Percentiles rank a stretch among this genome's conserved stretches.
Evolutionary conservation across 2,329 filamentous ascomycete species (phyloP).

Genomic region (Daldinia eschscholtzii): DNA sequence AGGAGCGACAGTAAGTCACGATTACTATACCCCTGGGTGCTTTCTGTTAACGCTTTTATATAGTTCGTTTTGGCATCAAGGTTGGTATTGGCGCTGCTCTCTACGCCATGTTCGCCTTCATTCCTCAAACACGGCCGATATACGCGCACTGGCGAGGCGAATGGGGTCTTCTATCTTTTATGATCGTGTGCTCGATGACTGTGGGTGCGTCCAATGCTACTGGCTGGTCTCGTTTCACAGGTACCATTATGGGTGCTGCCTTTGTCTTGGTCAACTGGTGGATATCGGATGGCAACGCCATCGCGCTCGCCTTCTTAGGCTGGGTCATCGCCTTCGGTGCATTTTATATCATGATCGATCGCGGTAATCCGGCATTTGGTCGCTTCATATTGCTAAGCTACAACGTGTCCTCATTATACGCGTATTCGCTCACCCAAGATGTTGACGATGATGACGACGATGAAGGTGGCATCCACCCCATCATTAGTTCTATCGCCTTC

Average conservation of each 20-base stretch:
- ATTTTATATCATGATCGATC: conserved; percentile 89
- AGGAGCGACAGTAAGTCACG: conserved; percentile 65
- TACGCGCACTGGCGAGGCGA: conserved; percentile 94
- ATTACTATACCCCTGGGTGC: background rate
- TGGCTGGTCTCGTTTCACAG: conserved; percentile 85
- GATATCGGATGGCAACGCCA: conserved; percentile 78
- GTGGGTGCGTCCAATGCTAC: conserved; percentile 97
- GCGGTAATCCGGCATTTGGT: conserved; percentile 88
- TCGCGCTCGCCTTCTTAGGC: conserved; percentile 82
- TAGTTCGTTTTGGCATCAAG: conserved; percentile 84
- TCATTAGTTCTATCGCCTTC: conserved; percentile 87
- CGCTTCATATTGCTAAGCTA: conserved; percentile 96
- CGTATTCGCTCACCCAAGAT: conserved; percentile 85
- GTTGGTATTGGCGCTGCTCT: conserved; percentile 90
- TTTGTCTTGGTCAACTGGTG: conserved; percentile 85
- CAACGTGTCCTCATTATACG: conserved; percentile 94
- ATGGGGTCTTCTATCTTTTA: conserved; percentile 96
- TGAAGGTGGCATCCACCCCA: conserved; percentile 84
- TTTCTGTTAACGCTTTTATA: conserved; percentile 41
- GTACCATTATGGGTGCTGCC: conserved; percentile 83
- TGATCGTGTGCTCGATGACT: conserved; percentile 98
- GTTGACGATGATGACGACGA: conserved; percentile 88
- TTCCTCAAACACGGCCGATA: conserved; percentile 79
- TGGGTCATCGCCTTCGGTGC: conserved; percentile 85
- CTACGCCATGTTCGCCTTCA: conserved; percentile 90